Base-by-base conservation (phyloP, 2,329 filamentous ascomycete species). In the Fonsecaea nubica region DNA sequence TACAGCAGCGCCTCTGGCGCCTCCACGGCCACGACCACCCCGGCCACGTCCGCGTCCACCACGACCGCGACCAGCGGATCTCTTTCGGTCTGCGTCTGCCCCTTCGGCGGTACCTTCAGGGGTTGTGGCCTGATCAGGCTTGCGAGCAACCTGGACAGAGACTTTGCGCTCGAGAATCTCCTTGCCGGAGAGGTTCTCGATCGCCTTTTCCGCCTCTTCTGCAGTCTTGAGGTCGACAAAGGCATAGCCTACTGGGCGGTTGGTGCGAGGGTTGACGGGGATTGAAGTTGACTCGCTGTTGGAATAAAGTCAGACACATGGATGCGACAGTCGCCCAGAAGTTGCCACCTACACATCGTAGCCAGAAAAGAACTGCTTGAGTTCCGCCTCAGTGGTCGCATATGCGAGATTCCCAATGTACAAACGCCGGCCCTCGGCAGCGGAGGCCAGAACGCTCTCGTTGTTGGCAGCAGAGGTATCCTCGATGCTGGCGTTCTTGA, bases 341-440 rank as follows among this genome's bases (percentile, higher is more conserved):
- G 58, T 64, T 72, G 63, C 69, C 65, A 92, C 94, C 88, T 88
- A 99, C 95, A 99, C 92, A 86, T 95, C 91, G 88, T 97, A 98
- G 83, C 90, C 92, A 88, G 95, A 94, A 91, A 99, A 99, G 89
- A 99, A 99, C 77, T 95, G 92, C 88, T 96, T 97, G 88, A 99
- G 92, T 90, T 97, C 93, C 90, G 92, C 95, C 92, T 98, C 95
- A 82, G 93, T 97, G 90, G 95, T 98, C 90, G 94, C 93, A 83
- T 99, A 99, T 79, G 95, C 95, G 89, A 99, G 92, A 88, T 99
- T 99, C 87, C 95, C 95, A 86, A 99, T 98, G 86, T 99, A 99
- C 78, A 99, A 91, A 86, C 95, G 80, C 86, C 95, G 92, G 82
- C 95, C 94, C 87, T 99, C 95, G 83, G 94, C 93, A 82, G 95